Conservation (phyloP, 2,329 filamentous ascomycete species). For the Xylaria multiplex region DNA sequence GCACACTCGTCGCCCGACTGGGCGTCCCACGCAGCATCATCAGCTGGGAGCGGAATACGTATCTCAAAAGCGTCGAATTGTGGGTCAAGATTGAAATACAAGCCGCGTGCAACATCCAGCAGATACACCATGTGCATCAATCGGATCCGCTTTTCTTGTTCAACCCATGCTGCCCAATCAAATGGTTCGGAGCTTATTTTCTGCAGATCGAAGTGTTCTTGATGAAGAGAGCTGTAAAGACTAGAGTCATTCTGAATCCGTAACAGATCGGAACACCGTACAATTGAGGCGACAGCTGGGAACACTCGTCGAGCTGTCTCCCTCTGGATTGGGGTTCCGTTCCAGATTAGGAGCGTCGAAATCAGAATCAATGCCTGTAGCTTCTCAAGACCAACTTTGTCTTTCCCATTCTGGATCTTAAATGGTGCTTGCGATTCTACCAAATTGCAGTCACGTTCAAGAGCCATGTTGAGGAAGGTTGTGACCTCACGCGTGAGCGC, state of each 20-base stretch:
- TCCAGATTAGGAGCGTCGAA: conserved; percentile 72
- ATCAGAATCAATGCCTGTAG: conserved; percentile 73
- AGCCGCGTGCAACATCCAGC: conserved; percentile 70
- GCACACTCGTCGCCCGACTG: conserved; percentile 67
- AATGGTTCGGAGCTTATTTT: conserved; percentile 63
- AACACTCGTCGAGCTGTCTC: conserved; percentile 70
- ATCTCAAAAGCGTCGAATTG: conserved; percentile 73
- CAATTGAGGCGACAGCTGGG: conserved; percentile 65
- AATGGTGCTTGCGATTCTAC: conserved; percentile 51
- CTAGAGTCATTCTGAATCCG: conserved; percentile 61
- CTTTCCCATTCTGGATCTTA: conserved; percentile 53
- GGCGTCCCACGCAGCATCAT: conserved; percentile 80
- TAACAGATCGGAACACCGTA: conserved; percentile 66
- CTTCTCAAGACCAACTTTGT: conserved; percentile 67
- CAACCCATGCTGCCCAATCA: conserved; percentile 74
- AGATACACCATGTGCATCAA: conserved; percentile 73
- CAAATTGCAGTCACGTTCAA: conserved; percentile 66
- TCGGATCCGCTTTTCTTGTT: conserved; percentile 75
- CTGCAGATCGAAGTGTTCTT: conserved; percentile 59
- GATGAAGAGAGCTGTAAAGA: conserved; percentile 69
- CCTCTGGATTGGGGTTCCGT: conserved; percentile 73
- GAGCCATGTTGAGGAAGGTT: conserved; percentile 67
- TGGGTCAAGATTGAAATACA: conserved; percentile 76
- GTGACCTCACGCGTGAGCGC: conserved; percentile 74
- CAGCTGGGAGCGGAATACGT: conserved; percentile 73